These are phyloP conservation scores for Ogataea salicorniae DNA, from an alignment of 805 yeast genomes.

Conservation along the genomic window DNA sequence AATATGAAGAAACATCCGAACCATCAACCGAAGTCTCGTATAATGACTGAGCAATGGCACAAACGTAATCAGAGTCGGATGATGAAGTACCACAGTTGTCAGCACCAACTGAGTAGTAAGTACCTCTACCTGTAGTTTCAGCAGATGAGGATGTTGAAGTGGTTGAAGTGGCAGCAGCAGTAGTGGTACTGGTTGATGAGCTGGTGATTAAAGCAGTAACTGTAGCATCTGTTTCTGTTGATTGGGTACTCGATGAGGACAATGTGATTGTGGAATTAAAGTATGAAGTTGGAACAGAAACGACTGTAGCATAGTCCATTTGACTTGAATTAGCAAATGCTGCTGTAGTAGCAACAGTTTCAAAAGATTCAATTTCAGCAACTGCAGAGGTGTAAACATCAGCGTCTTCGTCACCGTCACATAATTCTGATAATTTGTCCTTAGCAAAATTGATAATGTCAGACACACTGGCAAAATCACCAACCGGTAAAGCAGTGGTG, in stretches of 20 bases:
- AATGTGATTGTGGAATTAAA: background rate
- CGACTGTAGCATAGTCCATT: too few relatives aligned
- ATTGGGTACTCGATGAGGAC: background rate
- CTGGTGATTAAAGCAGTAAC: slow-evolving; percentile 5
- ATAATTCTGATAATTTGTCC: too few relatives aligned
- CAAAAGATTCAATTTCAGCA: too few relatives aligned
- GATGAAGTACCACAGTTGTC: slow-evolving; percentile 49
- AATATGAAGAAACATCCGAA: slow-evolving; percentile 33
- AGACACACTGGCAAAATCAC: too few relatives aligned
- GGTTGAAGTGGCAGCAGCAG: slow-evolving; percentile 4
- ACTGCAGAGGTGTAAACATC: too few relatives aligned
- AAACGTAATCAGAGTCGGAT: slow-evolving; percentile 38
- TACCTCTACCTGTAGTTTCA: slow-evolving; percentile 39
- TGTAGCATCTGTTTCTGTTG: slow-evolving; percentile 1
- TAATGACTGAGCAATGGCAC: slow-evolving; percentile 43
- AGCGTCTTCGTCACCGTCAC: too few relatives aligned
- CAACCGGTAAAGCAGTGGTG: too few relatives aligned
- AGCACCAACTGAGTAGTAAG: slow-evolving; percentile 40
- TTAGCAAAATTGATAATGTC: too few relatives aligned
- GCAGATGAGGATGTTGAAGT: slow-evolving; percentile 1
- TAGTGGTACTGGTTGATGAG: slow-evolving; percentile 5
- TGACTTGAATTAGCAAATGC: too few relatives aligned
- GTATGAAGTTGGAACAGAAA: too few relatives aligned
- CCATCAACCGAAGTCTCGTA: slow-evolving; percentile 27
- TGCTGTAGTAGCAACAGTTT: too few relatives aligned